Conservation (phyloP, 2,329 filamentous ascomycete genomes). For the Arthrinium puccinioides region DNA sequence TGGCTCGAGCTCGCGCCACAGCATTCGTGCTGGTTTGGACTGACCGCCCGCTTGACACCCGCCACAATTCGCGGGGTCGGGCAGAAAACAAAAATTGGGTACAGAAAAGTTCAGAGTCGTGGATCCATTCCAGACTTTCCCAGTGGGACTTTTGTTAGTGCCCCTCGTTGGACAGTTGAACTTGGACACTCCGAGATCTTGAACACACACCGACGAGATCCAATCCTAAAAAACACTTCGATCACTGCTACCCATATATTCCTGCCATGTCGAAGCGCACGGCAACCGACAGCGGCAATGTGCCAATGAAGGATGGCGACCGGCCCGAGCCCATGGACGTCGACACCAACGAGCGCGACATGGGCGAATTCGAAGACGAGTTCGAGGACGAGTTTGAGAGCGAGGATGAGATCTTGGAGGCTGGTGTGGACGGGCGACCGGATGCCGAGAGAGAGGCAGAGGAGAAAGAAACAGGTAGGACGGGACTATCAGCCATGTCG, state of each 20-base stretch:
- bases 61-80: slow-evolving; percentile 15
- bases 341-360: slow-evolving; percentile 49
- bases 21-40: no score
- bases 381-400: slow-evolving; percentile 89
- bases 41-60: slow-evolving; percentile 1
- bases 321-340: slow-evolving; percentile 61
- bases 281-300: slow-evolving; percentile 21
- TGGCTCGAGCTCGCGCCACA: no score
- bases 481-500: slow-evolving; percentile 7
- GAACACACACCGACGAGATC: no score
- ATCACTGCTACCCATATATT: no score
- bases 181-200: no score
- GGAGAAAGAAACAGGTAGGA: slow-evolving; percentile 70
- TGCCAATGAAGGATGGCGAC: slow-evolving; percentile 48
- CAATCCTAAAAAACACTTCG: no score
- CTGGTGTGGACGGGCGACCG: slow-evolving; percentile 85
- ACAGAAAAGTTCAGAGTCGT: slow-evolving; percentile 1
- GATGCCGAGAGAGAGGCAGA: slow-evolving; percentile 90
- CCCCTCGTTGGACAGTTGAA: no score
- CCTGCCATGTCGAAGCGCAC: slow-evolving; percentile 55
- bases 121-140: no score
- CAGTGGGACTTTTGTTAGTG: no score
- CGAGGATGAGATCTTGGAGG: slow-evolving; percentile 85
- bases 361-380: slow-evolving; percentile 89
- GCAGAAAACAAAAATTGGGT: slow-evolving; percentile 10